A percentile compares a stretch with the other conserved stretches of the same genome.
phyloP scores from a whole-genome alignment of 345 rosid species.

The Syzygium oleosum region DNA sequence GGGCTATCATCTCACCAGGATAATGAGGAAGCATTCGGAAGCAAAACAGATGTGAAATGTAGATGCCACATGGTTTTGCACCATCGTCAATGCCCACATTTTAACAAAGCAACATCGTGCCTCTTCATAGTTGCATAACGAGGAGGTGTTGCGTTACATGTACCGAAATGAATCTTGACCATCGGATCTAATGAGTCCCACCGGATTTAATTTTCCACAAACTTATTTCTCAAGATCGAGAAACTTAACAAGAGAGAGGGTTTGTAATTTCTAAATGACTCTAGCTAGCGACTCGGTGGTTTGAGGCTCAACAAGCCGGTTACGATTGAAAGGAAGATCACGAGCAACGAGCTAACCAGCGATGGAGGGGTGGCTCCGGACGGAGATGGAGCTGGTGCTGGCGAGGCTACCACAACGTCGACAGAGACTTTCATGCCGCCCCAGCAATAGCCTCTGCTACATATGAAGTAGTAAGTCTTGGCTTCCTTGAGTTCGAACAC shows the following conservation, averaged over 20 bases:
- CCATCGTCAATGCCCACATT: not conserved
- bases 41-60: not conserved
- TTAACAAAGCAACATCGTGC: not conserved
- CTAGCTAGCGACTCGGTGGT: not conserved
- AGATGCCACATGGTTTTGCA: not conserved
- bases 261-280: not conserved
- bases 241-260: not conserved
- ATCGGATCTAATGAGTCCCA: not conserved
- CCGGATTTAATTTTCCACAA: not conserved
- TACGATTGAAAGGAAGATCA: not conserved
- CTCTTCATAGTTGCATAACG: not conserved
- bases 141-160: not conserved
- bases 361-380: not conserved
- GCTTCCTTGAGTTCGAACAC: conserved; percentile 38
- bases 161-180: not conserved
- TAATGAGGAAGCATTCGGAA: not conserved
- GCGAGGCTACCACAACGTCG: conserved; percentile 13
- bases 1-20: not conserved
- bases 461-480: conserved; percentile 39
- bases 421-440: conserved; percentile 48
- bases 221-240: not conserved
- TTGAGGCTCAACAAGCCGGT: not conserved
- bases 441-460: conserved; percentile 54
- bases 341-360: not conserved
- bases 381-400: not conserved